Evolutionary conservation across 129 eudicot species (phyloP), one percentile per base, ranked within the genome.

Genomic region (Lonicera japonica): DNA sequence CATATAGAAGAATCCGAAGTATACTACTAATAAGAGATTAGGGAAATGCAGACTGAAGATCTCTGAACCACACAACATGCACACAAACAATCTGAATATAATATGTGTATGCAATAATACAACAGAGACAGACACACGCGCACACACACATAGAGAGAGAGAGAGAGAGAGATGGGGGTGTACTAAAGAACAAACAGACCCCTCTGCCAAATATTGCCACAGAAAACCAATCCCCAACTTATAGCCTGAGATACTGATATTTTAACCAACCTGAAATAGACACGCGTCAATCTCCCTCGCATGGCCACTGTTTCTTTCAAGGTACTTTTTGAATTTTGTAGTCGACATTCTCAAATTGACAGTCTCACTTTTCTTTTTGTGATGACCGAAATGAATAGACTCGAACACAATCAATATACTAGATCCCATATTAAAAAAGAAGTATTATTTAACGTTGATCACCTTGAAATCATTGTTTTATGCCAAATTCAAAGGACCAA

Each of bases 251-350:
- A 17, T 5, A 50, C 18, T 54, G 56, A 62, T 10, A 8, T 34
- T 1, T 38, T 50, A 65, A 66, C 80, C 87, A 85, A 80, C 65
- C 22, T 63, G 50, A 47, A 66, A 20, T 25, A 18, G 77, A 74
- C 84, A 78, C 78, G 63, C 71, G 82, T 76, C 77, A 29, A 22
- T 24, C 66, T 60, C 1, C n/a, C 6, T 68, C 51, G 69, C 71
- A 70, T 61, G 74, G 46, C 39, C 63, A 47, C 36, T 43, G 52
- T 38, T 41, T 51, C 48, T 23, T n/a, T 50, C n/a, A 20, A 48
- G 25, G 41, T 3, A 15, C 53, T 25, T 50, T 22, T 45, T 67
- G 20, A 13, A 41, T 19, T 39, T 55, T 24, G 21, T 11, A 14
- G 6, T 45, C n/a, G 5, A 2, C n/a, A 45, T 45, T 10, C n/a